These are phyloP conservation scores for Bullera alba DNA, from an alignment of 768 basidiomycete genomes.

Conservation along the genomic window DNA sequence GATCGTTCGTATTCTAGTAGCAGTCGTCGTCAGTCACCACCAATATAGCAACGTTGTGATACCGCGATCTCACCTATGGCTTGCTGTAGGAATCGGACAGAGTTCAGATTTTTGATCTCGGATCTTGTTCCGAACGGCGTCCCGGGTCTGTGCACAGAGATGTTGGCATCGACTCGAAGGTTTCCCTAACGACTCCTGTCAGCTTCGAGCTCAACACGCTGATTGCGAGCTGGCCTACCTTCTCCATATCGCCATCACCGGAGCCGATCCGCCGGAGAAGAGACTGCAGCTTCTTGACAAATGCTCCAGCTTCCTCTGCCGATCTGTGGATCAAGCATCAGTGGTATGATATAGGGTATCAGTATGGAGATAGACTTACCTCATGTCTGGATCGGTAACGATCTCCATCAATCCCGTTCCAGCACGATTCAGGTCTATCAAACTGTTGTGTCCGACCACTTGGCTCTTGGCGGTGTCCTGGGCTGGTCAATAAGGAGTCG, in stretches of 20 bases:
- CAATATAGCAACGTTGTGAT: background rate
- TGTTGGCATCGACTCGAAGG: slow-evolving; percentile 88
- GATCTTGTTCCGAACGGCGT: slow-evolving; percentile 63
- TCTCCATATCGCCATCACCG: slow-evolving; percentile 96
- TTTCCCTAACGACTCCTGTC: slow-evolving; percentile 63
- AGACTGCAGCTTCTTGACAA: slow-evolving; percentile 74
- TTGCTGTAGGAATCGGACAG: slow-evolving; percentile 70
- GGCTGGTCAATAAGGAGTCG: background rate
- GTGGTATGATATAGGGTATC: background rate
- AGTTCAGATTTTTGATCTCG: slow-evolving; percentile 96
- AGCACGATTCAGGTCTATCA: slow-evolving; percentile 84
- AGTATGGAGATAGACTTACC: slow-evolving; percentile 46
- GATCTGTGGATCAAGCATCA: slow-evolving; percentile 49
- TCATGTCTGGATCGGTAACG: slow-evolving; percentile 85
- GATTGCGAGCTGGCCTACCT: slow-evolving; percentile 50
- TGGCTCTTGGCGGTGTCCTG: slow-evolving; percentile 29
- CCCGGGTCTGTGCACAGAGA: slow-evolving; percentile 71
- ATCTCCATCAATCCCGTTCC: slow-evolving; percentile 90
- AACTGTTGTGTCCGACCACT: slow-evolving; percentile 25
- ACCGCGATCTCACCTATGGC: slow-evolving; percentile 65
- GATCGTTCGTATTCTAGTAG: slow-evolving; percentile 66
- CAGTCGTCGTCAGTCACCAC: background rate
- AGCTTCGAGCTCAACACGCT: background rate
- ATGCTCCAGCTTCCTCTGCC: slow-evolving; percentile 82
- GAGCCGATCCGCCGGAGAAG: slow-evolving; percentile 74